Evolutionary conservation across 2,329 filamentous ascomycete species (phyloP).

Genomic region (Penicillium sumatraense): DNA sequence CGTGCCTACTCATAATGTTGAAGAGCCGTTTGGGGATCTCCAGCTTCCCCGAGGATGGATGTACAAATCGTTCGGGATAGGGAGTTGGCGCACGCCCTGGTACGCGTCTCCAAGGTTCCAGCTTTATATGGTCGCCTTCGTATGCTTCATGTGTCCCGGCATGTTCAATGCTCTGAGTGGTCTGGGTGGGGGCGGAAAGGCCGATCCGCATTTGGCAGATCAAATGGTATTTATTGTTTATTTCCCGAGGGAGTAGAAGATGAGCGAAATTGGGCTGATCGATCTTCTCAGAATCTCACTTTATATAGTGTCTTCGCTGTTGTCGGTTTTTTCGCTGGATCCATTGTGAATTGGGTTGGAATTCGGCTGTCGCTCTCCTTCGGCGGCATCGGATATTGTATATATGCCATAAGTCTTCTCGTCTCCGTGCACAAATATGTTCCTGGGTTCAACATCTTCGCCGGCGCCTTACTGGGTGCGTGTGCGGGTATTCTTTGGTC

Average conservation of each 20-base stretch:
- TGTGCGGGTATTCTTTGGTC: conserved; percentile 55
- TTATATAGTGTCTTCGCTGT: conserved; percentile 72
- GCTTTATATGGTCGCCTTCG: neutral
- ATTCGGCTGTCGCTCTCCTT: conserved; percentile 45
- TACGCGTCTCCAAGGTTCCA: neutral
- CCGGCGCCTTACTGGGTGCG: conserved; percentile 52
- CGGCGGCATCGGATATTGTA: conserved; percentile 49
- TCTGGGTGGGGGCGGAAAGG: neutral
- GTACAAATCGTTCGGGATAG: neutral
- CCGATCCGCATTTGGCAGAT: neutral
- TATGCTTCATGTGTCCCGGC: neutral
- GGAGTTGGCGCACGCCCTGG: neutral
- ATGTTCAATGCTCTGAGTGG: neutral
- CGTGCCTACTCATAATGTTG: neutral
- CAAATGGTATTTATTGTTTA: neutral
- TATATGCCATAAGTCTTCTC: conserved; percentile 44
- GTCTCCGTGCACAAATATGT: conserved; percentile 52
- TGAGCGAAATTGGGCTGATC: neutral
- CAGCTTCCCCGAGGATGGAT: neutral
- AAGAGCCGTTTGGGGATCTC: neutral
- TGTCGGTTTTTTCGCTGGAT: conserved; percentile 64
- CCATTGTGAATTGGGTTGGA: conserved; percentile 47
- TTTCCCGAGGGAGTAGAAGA: neutral
- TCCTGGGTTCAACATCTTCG: conserved; percentile 51
- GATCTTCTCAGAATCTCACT: conserved; percentile 56